These are phyloP conservation scores for Fusarium praegraminearum DNA, from an alignment of 2,329 filamentous ascomycete species.

Conservation along the genomic window DNA sequence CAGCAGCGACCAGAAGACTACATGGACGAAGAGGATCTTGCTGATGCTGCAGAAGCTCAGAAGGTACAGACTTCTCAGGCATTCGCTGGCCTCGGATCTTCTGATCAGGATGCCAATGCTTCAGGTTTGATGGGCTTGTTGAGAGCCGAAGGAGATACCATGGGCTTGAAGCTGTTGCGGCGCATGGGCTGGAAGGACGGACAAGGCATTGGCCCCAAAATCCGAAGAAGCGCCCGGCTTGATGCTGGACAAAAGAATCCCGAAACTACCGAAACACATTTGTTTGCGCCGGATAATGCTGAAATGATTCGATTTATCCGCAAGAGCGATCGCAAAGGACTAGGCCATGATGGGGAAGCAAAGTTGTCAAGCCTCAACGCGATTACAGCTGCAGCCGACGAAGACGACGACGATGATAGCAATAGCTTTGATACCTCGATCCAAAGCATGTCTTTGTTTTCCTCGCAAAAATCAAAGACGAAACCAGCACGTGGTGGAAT, in stretches of 20 bases:
- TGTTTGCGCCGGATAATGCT: slow-evolving; percentile 88
- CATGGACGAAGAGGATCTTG: slow-evolving; percentile 97
- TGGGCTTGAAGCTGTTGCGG: slow-evolving; percentile 85
- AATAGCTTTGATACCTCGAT: slow-evolving; percentile 35
- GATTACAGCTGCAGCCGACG: slow-evolving; percentile 38
- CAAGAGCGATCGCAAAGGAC: slow-evolving; percentile 76
- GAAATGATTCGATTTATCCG: slow-evolving; percentile 73
- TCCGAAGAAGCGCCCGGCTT: slow-evolving; percentile 79
- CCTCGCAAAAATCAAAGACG: slow-evolving; percentile 62
- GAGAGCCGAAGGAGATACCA: slow-evolving; percentile 79
- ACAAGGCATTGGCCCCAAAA: slow-evolving; percentile 90
- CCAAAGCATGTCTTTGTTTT: slow-evolving; percentile 33
- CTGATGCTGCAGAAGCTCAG: slow-evolving; percentile 83
- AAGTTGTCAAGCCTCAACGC: slow-evolving; percentile 59
- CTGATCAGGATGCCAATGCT: slow-evolving; percentile 65
- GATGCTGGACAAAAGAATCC: slow-evolving; percentile 57
- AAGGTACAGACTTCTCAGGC: slow-evolving; percentile 77
- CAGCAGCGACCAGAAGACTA: slow-evolving; percentile 86
- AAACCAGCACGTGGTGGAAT: slow-evolving; percentile 73
- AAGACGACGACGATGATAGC: slow-evolving; percentile 61
- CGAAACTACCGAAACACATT: slow-evolving; percentile 65
- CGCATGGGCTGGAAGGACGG: slow-evolving; percentile 97
- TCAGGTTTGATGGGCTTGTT: slow-evolving; percentile 78
- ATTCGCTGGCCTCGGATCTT: slow-evolving; percentile 81
- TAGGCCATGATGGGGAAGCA: slow-evolving; percentile 74